Base-by-base conservation (phyloP, 257 asterid species). In the Mentha longifolia region DNA sequence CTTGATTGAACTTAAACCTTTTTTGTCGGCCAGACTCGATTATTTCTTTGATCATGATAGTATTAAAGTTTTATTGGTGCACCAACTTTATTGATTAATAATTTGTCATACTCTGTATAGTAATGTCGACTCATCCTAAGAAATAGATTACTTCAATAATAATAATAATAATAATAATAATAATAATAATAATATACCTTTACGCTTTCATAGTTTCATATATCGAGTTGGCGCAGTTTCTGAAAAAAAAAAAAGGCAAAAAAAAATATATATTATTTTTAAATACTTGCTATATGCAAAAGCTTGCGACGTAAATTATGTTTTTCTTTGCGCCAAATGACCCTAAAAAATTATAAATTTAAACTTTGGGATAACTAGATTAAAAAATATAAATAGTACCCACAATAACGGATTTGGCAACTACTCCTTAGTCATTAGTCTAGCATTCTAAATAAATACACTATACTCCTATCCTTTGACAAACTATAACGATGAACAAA, bases 31-130 rank as follows among this genome's bases (percentile, higher is more conserved):
- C 60, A 4, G 0, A 9, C 35, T 12, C 14, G 9, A 54, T 52
- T 54, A 55, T 55, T 55, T 22, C 3, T 55, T 4, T 55, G n/a
- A 25, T 55, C 3, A 55, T n/a, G n/a, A n/a, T n/a, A n/a, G n/a
- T 55, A 55, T 55, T 55, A 33, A 54, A 31, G 61, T 55, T 55
- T 55, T 28, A 55, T 55, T 55, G 61, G 61, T 55, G 37, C 16
- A 55, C 61, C 61, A 55, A 55, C 25, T 55, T 55, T 20, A 55
- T 35, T 35, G 8, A 28, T 28, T 28, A 28, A 28, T 3, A 28
- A 3, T 28, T 28, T 28, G 2, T 8, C 55, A 49, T 51, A 9
- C 58, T 3, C 12, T 17, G 17, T 10, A 10, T 20, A 5, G 31
- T 35, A 35, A 35, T 20, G 60, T 54, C 33, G 60, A 54, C 7